Evolutionary conservation across 164 flowering plant genomes (phyloP).

Genomic region (Kingdonia uniflora): DNA sequence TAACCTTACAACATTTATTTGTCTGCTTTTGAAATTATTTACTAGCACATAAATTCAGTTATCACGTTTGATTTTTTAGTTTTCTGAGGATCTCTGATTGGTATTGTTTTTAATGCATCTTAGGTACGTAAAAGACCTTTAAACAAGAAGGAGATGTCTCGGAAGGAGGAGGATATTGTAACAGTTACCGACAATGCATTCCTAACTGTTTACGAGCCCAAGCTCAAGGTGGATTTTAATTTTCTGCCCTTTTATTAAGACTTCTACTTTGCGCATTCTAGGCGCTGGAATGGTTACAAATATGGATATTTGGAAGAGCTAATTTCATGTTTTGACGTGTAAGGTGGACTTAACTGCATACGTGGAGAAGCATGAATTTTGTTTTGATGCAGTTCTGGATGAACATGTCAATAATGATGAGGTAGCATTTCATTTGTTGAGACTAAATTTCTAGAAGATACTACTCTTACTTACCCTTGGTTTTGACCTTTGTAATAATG

Average conservation of each 20-base stretch:
- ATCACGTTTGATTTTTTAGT: background rate
- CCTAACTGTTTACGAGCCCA: slow-evolving; percentile 87
- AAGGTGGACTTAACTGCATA: slow-evolving; percentile 98
- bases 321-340: slow-evolving; percentile 15
- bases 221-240: slow-evolving; percentile 52
- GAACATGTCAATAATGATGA: slow-evolving; percentile 87
- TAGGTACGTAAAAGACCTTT: slow-evolving; percentile 98
- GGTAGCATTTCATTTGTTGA: slow-evolving; percentile 30
- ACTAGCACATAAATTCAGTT: background rate
- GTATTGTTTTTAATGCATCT: background rate
- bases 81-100: background rate
- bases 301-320: slow-evolving; percentile 6
- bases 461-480: too few relatives aligned
- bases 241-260: background rate
- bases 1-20: too few relatives aligned
- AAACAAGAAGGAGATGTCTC: slow-evolving; percentile 79
- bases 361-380: slow-evolving; percentile 95
- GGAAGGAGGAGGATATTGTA: slow-evolving; percentile 92
- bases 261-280: background rate
- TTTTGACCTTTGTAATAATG: too few relatives aligned
- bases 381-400: slow-evolving; percentile 94
- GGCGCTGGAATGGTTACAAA: background rate
- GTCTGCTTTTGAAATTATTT: too few relatives aligned
- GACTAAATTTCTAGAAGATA: background rate
- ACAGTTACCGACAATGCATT: slow-evolving; percentile 48